Evolutionary conservation across 2,329 filamentous ascomycete genomes (phyloP).

Genomic region (Pseudonectria buxi): DNA sequence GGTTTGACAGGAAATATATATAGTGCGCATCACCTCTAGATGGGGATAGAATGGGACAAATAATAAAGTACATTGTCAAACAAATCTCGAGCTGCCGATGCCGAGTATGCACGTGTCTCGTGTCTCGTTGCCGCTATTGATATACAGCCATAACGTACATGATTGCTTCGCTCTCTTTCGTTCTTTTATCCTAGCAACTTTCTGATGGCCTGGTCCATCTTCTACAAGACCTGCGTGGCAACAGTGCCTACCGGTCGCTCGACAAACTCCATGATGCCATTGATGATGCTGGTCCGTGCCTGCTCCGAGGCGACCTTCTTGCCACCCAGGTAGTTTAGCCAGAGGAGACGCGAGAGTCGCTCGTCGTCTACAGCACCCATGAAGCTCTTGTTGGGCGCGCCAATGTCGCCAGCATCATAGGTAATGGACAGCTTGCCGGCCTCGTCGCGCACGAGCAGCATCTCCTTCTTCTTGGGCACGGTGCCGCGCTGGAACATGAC

Average conservation of each 20-base stretch:
- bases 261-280: conserved; percentile 82
- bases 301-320: conserved; percentile 79
- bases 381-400: conserved; percentile 38
- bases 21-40: too few species aligned
- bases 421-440: conserved; percentile 61
- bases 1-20: not conserved
- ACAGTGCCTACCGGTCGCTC: conserved; percentile 83
- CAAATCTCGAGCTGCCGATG: too few species aligned
- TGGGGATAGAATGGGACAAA: too few species aligned
- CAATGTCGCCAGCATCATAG: conserved; percentile 56
- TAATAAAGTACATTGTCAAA: too few species aligned
- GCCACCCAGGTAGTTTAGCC: conserved; percentile 85
- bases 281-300: conserved; percentile 73
- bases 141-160: too few species aligned
- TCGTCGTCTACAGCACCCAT: conserved; percentile 73
- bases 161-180: too few species aligned
- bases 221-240: conserved; percentile 62
- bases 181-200: too few species aligned
- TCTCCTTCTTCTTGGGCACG: conserved; percentile 71
- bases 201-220: too few species aligned
- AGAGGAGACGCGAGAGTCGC: conserved; percentile 71
- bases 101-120: too few species aligned
- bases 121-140: too few species aligned
- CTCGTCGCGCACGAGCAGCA: conserved; percentile 64
- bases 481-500: conserved; percentile 71